A percentile compares a stretch with the other conserved stretches of the same genome.
phyloP scores from a whole-genome alignment of 1,284 basidiomycete species.

The Mycena citricolor region DNA sequence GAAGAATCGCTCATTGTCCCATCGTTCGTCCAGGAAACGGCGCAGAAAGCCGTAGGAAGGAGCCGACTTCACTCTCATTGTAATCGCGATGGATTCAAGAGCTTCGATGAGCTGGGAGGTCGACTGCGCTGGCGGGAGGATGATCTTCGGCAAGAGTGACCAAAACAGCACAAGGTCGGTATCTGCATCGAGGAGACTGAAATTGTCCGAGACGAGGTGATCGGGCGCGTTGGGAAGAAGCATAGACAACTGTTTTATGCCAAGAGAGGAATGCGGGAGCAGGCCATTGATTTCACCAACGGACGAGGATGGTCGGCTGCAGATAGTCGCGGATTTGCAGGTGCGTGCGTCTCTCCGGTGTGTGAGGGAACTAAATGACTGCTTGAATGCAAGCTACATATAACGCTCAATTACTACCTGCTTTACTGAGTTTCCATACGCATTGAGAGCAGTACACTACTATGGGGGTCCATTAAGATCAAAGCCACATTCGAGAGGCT shows the following conservation, averaged over 20 bases:
- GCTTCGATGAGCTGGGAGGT: conserved; percentile 14
- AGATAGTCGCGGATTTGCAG: no score
- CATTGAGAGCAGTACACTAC: no score
- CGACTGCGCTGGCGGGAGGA: conserved; percentile 1
- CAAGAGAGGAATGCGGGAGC: no score
- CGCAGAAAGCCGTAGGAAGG: conserved; percentile 4
- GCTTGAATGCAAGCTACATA: no score
- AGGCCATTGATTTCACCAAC: no score
- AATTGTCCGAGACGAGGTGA: conserved; percentile 7
- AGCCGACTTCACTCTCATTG: conserved; percentile 6
- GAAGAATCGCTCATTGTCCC: conserved; percentile 6
- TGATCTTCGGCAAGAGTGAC: conserved; percentile 9
- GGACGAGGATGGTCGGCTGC: no score
- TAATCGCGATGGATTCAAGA: conserved; percentile 13
- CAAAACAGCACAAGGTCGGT: conserved; percentile 14
- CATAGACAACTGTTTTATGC: no score
- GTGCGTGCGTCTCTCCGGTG: no score
- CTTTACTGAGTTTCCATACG: no score
- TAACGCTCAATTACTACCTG: no score
- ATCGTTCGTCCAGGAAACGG: conserved; percentile 3
- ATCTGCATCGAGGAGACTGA: conserved; percentile 13
- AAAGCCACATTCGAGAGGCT: conserved; percentile 8
- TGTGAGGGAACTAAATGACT: no score
- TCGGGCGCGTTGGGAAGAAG: conserved; percentile 12
- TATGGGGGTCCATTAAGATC: no score